Conservation (phyloP, 768 basidiomycete species). For the Lentinus tigrinus region DNA sequence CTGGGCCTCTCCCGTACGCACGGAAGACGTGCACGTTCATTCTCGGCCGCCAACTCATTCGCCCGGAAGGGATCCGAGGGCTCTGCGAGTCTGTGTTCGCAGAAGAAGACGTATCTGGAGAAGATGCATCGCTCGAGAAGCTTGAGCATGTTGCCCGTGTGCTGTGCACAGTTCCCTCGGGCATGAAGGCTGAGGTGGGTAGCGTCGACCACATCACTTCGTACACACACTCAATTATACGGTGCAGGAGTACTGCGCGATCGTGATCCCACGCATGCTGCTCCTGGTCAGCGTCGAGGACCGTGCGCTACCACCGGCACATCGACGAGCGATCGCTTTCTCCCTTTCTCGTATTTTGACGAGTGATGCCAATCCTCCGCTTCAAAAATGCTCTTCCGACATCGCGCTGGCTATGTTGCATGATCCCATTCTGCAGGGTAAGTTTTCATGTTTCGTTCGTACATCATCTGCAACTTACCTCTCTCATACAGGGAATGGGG, state of each 20-base stretch:
- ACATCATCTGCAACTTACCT: too few species aligned
- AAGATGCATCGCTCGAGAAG: conserved; percentile 61
- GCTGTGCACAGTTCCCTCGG: conserved; percentile 60
- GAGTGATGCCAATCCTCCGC: conserved; percentile 30
- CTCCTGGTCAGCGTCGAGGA: conserved; percentile 42
- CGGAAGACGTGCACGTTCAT: conserved; percentile 59
- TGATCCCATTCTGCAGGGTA: conserved; percentile 8
- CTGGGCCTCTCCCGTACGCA: conserved; percentile 47
- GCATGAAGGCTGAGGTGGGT: conserved; percentile 54
- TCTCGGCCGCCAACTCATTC: conserved; percentile 68
- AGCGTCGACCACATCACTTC: neutral
- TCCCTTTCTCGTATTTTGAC: conserved; percentile 64
- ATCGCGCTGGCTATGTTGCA: conserved; percentile 53
- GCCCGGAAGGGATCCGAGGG: conserved; percentile 68
- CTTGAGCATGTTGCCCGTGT: conserved; percentile 70
- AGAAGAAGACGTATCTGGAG: conserved; percentile 48
- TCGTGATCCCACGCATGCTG: conserved; percentile 55
- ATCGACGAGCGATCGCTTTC: conserved; percentile 66
- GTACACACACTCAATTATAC: too few species aligned
- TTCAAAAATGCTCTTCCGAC: conserved; percentile 29
- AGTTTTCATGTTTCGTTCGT: neutral
- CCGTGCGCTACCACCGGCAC: conserved; percentile 37
- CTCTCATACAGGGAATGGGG: conserved; percentile 4
- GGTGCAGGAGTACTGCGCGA: conserved; percentile 60
- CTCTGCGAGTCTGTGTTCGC: conserved; percentile 70